Conservation (phyloP, 768 basidiomycete genomes). For the Termitomyces sp. region DNA sequence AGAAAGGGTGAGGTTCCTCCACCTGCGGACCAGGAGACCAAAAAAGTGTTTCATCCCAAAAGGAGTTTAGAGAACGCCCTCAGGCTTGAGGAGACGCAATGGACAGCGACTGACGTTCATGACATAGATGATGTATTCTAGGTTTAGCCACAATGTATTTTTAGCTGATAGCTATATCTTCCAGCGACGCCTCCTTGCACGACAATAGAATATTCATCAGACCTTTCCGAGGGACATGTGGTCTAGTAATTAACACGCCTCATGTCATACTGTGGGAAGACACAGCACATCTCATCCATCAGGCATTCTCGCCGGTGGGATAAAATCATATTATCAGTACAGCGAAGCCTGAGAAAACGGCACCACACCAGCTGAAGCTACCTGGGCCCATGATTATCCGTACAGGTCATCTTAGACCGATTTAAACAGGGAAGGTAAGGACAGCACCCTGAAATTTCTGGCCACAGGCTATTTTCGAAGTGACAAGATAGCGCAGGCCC, state of each 20-base stretch:
- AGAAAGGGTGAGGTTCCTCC: not conserved
- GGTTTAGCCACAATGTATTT: not conserved
- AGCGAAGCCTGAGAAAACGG: not conserved
- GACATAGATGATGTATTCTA: constrained; percentile 18
- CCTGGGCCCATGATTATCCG: no score
- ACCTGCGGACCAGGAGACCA: not conserved
- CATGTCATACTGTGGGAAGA: constrained; percentile 8
- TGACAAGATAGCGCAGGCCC: not conserved
- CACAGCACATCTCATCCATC: not conserved
- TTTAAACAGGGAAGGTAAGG: not conserved
- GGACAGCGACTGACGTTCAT: not conserved
- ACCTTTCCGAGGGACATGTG: not conserved
- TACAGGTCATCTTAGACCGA: not conserved
- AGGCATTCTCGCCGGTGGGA: not conserved
- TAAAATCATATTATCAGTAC: not conserved
- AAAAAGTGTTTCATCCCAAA: not conserved
- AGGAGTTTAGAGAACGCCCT: constrained; percentile 4
- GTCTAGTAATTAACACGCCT: not conserved
- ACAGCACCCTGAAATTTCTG: not conserved
- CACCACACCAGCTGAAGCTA: not conserved
- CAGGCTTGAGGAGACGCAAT: not conserved
- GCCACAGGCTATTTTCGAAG: not conserved
- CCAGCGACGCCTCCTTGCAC: not conserved
- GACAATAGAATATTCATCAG: not conserved
- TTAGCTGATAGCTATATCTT: not conserved